A percentile compares a stretch with the other conserved stretches of the same genome.
Conservation (phyloP, 2,329 filamentous ascomycete species). For the Chalaropsis ovoidea region DNA sequence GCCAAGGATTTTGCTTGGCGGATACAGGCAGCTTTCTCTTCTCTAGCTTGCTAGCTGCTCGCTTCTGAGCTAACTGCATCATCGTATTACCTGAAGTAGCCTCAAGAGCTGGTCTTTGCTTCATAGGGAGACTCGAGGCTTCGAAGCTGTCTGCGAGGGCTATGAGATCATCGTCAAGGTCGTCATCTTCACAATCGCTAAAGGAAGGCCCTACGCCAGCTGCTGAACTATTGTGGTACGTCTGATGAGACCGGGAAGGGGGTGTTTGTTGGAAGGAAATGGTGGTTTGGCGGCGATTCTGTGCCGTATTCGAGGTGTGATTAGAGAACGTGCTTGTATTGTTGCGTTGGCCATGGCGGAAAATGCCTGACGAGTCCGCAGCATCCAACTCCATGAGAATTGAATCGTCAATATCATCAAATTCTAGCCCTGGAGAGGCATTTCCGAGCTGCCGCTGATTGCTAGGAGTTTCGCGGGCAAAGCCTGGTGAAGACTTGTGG, state of each 20-base stretch:
- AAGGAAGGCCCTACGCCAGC: constrained; percentile 17
- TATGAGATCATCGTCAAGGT: constrained; percentile 26
- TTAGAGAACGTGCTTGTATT: neutral
- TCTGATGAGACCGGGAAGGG: neutral
- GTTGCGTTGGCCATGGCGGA: neutral
- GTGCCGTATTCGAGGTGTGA: neutral
- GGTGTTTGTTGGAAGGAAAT: constrained; percentile 7
- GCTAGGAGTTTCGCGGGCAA: neutral
- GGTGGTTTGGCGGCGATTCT: neutral
- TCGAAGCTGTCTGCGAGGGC: constrained; percentile 26
- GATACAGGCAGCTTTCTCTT: constrained; percentile 30
- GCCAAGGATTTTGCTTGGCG: constrained; percentile 33
- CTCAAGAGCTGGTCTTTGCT: constrained; percentile 31
- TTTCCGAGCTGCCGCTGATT: neutral
- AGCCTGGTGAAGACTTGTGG: neutral
- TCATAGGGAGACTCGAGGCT: constrained; percentile 35
- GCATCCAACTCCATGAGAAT: constrained; percentile 21
- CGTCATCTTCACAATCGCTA: constrained; percentile 23
- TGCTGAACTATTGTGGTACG: neutral
- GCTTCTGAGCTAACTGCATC: constrained; percentile 35
- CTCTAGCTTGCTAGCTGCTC: constrained; percentile 30
- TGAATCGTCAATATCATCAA: constrained; percentile 24
- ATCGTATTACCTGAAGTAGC: constrained; percentile 15
- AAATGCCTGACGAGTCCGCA: neutral
- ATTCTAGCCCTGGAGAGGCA: neutral